Conservation (phyloP, 371 early-diverging fungal genomes). For the Mucor mucedo region DNA sequence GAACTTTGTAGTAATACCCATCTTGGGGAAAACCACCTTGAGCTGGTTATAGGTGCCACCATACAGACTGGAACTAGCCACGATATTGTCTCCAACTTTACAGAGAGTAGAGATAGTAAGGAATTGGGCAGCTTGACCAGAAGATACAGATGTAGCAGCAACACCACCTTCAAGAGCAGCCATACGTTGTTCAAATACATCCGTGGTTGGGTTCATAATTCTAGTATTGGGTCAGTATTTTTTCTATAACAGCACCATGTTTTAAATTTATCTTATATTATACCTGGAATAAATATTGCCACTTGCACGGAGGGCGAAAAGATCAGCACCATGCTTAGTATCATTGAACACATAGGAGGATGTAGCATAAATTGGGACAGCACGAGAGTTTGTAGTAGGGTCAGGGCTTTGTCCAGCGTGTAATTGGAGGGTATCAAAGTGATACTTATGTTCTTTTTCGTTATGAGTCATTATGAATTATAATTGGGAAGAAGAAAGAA, state of each 20-base stretch:
- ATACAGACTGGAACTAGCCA: constrained; percentile 77
- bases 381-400: constrained; percentile 77
- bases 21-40: constrained; percentile 79
- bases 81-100: constrained; percentile 82
- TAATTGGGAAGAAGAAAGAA: no score
- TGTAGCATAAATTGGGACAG: constrained; percentile 89
- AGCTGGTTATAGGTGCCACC: constrained; percentile 92
- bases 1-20: constrained; percentile 83
- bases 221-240: not conserved
- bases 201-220: constrained; percentile 78
- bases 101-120: constrained; percentile 76
- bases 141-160: constrained; percentile 58
- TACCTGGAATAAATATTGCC: constrained; percentile 84
- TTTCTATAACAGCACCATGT: not conserved
- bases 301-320: constrained; percentile 71
- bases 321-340: constrained; percentile 78
- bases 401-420: constrained; percentile 84
- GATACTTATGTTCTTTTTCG: constrained; percentile 21
- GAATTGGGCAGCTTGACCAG: constrained; percentile 87
- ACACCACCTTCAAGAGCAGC: constrained; percentile 89
- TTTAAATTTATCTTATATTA: no score
- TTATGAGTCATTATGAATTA: no score
- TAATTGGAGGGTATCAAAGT: constrained; percentile 90
- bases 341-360: constrained; percentile 79
- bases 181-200: constrained; percentile 87